Conservation (phyloP, 73 alveolate species). For the Paramecium sonneborni region DNA sequence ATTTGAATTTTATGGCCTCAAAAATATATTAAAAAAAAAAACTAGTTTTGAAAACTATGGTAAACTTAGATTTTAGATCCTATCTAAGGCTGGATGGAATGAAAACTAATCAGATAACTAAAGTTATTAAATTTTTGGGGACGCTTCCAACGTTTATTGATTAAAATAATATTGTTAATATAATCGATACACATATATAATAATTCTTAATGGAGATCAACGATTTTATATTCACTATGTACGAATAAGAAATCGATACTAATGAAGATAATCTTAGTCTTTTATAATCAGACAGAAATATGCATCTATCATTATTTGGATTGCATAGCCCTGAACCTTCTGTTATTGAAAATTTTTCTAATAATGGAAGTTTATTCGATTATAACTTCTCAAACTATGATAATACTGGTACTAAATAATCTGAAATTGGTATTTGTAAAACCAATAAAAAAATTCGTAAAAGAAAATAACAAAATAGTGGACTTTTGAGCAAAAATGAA, state of each 20-base stretch:
- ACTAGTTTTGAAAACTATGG: not conserved
- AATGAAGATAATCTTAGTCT: not conserved
- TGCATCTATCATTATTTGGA: not conserved
- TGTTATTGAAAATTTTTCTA: not conserved
- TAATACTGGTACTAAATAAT: not conserved
- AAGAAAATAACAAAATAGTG: not conserved
- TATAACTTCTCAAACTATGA: not conserved
- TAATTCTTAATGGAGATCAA: not conserved
- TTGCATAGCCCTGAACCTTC: not conserved
- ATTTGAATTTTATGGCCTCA: too few relatives aligned
- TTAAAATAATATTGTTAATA: not conserved
- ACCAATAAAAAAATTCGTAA: not conserved
- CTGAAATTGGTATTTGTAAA: not conserved
- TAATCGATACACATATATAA: not conserved
- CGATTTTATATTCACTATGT: not conserved
- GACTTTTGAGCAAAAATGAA: not conserved
- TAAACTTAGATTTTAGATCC: not conserved
- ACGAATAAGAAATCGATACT: not conserved
- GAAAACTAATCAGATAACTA: not conserved
- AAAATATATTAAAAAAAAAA: too few relatives aligned
- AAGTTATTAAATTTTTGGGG: not conserved
- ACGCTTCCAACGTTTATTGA: not conserved
- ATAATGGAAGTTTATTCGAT: not conserved
- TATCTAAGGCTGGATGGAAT: not conserved
- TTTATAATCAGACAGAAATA: not conserved